Base-by-base conservation (phyloP, 805 yeast species). In the Wickerhamiella vanderwaltii region DNA sequence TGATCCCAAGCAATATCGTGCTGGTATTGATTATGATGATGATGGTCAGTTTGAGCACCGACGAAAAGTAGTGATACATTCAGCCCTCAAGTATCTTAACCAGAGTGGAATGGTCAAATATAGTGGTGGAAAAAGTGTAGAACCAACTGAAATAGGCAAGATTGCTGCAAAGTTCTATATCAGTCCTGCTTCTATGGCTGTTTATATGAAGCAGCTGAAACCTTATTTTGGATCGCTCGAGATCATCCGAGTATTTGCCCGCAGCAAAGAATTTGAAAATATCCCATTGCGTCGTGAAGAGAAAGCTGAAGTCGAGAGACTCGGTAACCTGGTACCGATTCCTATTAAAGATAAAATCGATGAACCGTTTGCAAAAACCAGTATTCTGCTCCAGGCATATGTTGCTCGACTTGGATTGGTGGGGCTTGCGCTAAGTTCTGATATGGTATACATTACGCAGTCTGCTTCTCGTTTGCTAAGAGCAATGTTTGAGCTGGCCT, bases 401-500 rank as follows among this genome's bases (percentile, higher is more conserved):
- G 82, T 91, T n/a, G 81, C 95, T 1, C 62, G 77, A 28, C 63
- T 87, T 18, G 63, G 67, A 7, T 64, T 91, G 13, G 91, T 81
- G 1, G 97, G 97, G 0, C 83, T 84, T 63, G 95, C 96, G 0
- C 61, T 93, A 46, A 75, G 80, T 70, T 76, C 95, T 0, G 99
- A 91, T 63, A 85, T 87, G 95, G 69, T 84, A 3, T 91, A 83
- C 56, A 75, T 91, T 30, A 81, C 91, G 0, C 97, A 91, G 59
- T 84, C 93, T 30, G 96, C 95, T 1, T 88, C 93, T 3, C 71
- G 99, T 55, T 60, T 91, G 29, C 65, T 87, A 43, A 64, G 96
- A 44, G 96, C 97, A 0, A 71, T 93, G 48, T 76, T 72, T 56
- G 95, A 88, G 54, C 73, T 91, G 25, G 72, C 82, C 7, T 50